phyloP scores from a whole-genome alignment of 208 protist genomes.

The Zelonia costaricensis region DNA sequence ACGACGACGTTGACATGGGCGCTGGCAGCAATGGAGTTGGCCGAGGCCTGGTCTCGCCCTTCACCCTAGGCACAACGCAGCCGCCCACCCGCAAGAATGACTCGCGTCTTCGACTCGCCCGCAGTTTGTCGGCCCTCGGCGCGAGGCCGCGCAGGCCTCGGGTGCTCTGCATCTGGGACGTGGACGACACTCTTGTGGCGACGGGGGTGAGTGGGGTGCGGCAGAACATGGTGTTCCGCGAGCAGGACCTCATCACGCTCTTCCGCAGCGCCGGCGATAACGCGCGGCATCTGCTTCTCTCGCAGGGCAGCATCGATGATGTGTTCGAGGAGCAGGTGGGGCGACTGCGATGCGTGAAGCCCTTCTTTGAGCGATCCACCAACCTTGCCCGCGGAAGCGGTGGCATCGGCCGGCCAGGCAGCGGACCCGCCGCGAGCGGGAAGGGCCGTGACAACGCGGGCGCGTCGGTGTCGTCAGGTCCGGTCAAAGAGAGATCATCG shows the following conservation, averaged over 20 bases:
- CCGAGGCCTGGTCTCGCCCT: background rate
- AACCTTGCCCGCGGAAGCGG: conserved; percentile 28
- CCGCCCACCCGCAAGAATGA: conserved; percentile 1
- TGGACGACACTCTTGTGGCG: conserved; percentile 83
- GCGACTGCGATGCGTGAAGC: conserved; percentile 35
- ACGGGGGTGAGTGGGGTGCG: conserved; percentile 60
- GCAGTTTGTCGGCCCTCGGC: conserved; percentile 1
- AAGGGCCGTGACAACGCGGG: background rate
- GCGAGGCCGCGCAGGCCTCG: conserved; percentile 1
- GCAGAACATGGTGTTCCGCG: conserved; percentile 59
- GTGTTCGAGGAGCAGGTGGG: conserved; percentile 47
- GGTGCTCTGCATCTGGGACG: conserved; percentile 84
- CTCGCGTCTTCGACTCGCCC: conserved; percentile 9
- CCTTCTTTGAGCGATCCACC: conserved; percentile 30
- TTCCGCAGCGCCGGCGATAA: conserved; percentile 38
- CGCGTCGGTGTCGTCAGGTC: background rate
- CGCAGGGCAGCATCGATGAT: conserved; percentile 87
- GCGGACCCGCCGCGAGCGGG: background rate
- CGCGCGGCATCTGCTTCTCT: conserved; percentile 73
- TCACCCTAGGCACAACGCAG: background rate
- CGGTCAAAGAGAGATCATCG: conserved; percentile 22
- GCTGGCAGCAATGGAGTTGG: background rate
- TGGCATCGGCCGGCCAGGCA: background rate
- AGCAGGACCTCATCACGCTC: conserved; percentile 45
- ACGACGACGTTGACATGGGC: too few relatives aligned